Conservation (phyloP, 345 rosid species). For the Bretschneidera sinensis region DNA sequence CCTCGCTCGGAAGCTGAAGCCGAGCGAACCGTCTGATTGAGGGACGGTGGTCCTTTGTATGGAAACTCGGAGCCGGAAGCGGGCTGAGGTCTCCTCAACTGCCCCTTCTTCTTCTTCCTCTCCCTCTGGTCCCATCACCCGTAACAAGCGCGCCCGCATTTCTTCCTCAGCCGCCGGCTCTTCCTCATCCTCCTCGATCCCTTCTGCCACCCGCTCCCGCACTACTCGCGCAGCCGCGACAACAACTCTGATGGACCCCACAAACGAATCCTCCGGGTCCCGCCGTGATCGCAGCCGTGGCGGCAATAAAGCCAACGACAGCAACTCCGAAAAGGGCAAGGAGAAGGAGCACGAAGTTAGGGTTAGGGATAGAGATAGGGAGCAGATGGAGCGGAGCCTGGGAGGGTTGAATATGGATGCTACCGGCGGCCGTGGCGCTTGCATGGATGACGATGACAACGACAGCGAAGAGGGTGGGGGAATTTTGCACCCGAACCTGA, state of each 20-base stretch:
- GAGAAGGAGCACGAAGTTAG: constrained; percentile 85
- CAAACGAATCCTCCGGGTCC: constrained; percentile 65
- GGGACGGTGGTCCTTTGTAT: constrained; percentile 73
- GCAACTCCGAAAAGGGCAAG: constrained; percentile 71
- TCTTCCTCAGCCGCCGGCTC: constrained; percentile 28
- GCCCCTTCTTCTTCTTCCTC: constrained; percentile 80
- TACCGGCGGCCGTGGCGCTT: constrained; percentile 30
- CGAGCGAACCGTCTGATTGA: constrained; percentile 27
- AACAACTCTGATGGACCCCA: constrained; percentile 62
- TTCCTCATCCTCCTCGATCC: constrained; percentile 16
- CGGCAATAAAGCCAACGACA: constrained; percentile 11
- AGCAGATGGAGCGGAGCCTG: constrained; percentile 36
- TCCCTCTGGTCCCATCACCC: constrained; percentile 71
- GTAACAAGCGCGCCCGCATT: constrained; percentile 72
- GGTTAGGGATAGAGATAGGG: constrained; percentile 50
- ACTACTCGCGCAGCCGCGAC: constrained; percentile 29
- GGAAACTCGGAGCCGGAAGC: constrained; percentile 99
- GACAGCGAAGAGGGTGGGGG: constrained; percentile 91
- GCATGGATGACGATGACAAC: constrained; percentile 65
- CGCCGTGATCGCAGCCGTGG: constrained; percentile 62
- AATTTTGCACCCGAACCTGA: constrained; percentile 76
- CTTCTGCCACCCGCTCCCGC: constrained; percentile 42
- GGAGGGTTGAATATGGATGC: constrained; percentile 62
- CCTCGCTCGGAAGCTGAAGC: not conserved
- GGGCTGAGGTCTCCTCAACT: constrained; percentile 99